A percentile compares a stretch with the other conserved stretches of the same genome.
These are phyloP conservation scores for Sutorius eximius DNA, from an alignment of 1,284 basidiomycete species.

Conservation along the genomic window DNA sequence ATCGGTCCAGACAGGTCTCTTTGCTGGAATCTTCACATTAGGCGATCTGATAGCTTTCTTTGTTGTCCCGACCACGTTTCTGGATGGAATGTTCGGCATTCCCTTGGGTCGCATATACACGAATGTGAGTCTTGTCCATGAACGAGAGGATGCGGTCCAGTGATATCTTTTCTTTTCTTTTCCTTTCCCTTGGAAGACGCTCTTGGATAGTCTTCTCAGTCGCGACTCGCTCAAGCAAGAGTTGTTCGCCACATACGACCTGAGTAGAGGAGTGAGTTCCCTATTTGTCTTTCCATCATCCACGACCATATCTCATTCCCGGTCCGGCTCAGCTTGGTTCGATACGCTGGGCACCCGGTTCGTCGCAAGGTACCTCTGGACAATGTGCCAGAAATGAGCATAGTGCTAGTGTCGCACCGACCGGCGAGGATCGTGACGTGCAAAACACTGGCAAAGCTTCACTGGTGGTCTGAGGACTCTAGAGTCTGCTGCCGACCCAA, in stretches of 20 bases:
- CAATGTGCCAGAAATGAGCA: too few species aligned
- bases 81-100: constrained; percentile 35
- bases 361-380: neutral
- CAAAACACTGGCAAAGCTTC: too few species aligned
- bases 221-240: constrained; percentile 11
- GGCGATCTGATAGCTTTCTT: constrained; percentile 44
- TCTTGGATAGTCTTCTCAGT: constrained; percentile 16
- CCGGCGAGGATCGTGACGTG: neutral
- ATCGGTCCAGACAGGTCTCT: constrained; percentile 48
- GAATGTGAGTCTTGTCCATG: constrained; percentile 24
- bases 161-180: neutral
- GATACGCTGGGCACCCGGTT: neutral
- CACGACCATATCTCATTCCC: neutral
- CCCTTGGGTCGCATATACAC: constrained; percentile 38
- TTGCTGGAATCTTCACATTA: constrained; percentile 45
- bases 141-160: neutral
- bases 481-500: too few species aligned
- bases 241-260: constrained; percentile 1
- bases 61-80: constrained; percentile 21
- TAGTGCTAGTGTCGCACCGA: neutral
- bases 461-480: too few species aligned
- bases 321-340: neutral
- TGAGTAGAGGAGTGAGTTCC: neutral
- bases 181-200: constrained; percentile 6
- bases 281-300: neutral